These are phyloP conservation scores for Candida vartiovaarae DNA, from an alignment of 805 yeast species.

Conservation along the genomic window DNA sequence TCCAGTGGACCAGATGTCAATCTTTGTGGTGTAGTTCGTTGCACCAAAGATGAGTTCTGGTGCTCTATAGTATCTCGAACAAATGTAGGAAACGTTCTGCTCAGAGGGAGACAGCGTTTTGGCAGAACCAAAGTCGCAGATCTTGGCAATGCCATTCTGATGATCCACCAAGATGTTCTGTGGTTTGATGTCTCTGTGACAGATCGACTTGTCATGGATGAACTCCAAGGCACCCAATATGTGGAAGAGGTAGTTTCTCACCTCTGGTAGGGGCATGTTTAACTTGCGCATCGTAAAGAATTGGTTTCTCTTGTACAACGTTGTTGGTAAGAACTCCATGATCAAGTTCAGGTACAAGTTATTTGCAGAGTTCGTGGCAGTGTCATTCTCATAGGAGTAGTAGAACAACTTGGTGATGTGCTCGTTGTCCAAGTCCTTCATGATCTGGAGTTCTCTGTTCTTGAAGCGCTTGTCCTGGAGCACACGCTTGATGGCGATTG, in stretches of 20 bases:
- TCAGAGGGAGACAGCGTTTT: constrained; percentile 83
- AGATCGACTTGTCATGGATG: constrained; percentile 69
- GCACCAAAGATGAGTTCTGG: constrained; percentile 98
- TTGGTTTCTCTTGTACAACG: constrained; percentile 84
- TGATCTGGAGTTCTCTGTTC: constrained; percentile 90
- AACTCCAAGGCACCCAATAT: constrained; percentile 71
- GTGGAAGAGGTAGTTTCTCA: constrained; percentile 78
- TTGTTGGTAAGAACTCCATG: constrained; percentile 92
- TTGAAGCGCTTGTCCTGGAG: constrained; percentile 92
- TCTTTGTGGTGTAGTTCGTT: constrained; percentile 90
- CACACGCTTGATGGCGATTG: constrained; percentile 94
- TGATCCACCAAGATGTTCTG: constrained; percentile 88
- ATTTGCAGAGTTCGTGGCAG: constrained; percentile 24
- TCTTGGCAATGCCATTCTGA: constrained; percentile 70
- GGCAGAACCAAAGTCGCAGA: constrained; percentile 96
- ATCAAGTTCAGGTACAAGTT: constrained; percentile 86
- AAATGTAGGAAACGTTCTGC: constrained; percentile 93
- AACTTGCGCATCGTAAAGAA: constrained; percentile 69
- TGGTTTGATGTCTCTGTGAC: constrained; percentile 93
- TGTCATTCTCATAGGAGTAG: constrained; percentile 75
- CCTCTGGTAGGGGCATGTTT: constrained; percentile 84
- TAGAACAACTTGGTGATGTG: constrained; percentile 85
- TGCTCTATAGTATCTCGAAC: constrained; percentile 94
- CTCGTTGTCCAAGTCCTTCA: constrained; percentile 82
- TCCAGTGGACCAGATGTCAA: constrained; percentile 96